Base-by-base conservation (phyloP, 176 grass and related monocot species). In the Typha latifolia region DNA sequence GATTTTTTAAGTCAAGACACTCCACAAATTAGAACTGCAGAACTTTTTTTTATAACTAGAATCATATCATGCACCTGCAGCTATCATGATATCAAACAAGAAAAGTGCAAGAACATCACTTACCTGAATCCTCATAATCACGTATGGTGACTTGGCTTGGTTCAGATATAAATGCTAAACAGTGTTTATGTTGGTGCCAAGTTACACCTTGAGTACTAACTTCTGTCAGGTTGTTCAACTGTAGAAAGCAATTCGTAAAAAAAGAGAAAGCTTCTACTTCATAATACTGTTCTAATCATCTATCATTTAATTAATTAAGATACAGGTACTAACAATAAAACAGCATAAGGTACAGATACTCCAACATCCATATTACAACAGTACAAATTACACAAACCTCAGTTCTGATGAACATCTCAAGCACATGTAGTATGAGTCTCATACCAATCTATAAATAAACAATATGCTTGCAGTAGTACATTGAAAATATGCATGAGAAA, bases 41-140 rank as follows among this genome's bases (percentile, higher is more conserved):
- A 32, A 69, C 14, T 22, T 21, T 18, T 14, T 63, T 81, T 71
- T 66, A 8, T 77, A 34, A 55, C 66, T 49, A 70, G 62, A 61
- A 49, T 66, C 14, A 71, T 32, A 79, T 66, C 34, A 37, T 37
- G 34, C 34, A n/a, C 12, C 7, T 34, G 24, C 6, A 73, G 47
- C 49, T 48, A 66, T 24, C 8, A 75, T 67, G 37, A 74, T 57
- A 24, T 5, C 61, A 67, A 34, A 32, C 14, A 82, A 75, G n/a
- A 76, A 62, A 61, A 0, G 49, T 57, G 16, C 5, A 57, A 5
- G 63, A 13, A 76, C 66, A 84, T 21, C 32, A 79, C 59, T 76
- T 80, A 92, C 93, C 83, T 89, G 85, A 80, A 82, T 82, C 75
- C 49, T 97, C 88, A 48, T 82, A 97, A 29, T 97, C 83, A 69